Conservation (phyloP, 192 early-diverging fungal genomes). For the Coemansia sp. region DNA sequence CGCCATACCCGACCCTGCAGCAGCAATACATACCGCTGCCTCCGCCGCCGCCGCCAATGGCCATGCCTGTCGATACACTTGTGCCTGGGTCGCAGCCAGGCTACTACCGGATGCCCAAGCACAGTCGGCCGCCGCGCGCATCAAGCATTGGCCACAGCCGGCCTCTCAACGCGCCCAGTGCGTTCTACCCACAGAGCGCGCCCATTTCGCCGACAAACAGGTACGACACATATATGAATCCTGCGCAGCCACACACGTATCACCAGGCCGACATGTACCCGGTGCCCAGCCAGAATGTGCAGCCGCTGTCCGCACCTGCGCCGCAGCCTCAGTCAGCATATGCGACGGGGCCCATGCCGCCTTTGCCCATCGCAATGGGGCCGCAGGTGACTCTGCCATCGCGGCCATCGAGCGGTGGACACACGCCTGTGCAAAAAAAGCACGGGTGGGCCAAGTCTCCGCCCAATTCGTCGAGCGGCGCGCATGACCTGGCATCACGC, state of each 20-base stretch:
- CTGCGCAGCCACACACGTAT: slow-evolving; percentile 2
- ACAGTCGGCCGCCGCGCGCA: slow-evolving; percentile 7
- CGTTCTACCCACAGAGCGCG: slow-evolving; percentile 31
- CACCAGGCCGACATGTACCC: not conserved
- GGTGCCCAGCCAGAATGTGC: slow-evolving; percentile 3
- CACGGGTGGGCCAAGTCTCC: slow-evolving; percentile 12
- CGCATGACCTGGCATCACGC: not conserved
- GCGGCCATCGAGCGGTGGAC: slow-evolving; percentile 8
- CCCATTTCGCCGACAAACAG: slow-evolving; percentile 26
- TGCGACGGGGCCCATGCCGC: slow-evolving; percentile 3
- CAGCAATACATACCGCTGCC: slow-evolving; percentile 2
- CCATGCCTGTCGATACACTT: not conserved
- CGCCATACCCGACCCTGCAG: slow-evolving; percentile 11
- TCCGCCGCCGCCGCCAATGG: not conserved
- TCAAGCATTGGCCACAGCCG: not conserved
- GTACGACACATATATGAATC: slow-evolving; percentile 3
- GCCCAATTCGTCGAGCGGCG: slow-evolving; percentile 12
- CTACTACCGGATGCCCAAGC: slow-evolving; percentile 20
- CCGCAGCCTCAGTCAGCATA: not conserved
- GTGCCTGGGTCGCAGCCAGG: slow-evolving; percentile 1
- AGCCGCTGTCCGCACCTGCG: slow-evolving; percentile 4
- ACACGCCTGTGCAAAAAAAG: slow-evolving; percentile 11
- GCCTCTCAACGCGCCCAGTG: slow-evolving; percentile 8
- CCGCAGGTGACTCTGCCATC: not conserved
- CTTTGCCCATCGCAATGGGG: not conserved